These are phyloP conservation scores for Dioszegia hungarica DNA, from an alignment of 768 basidiomycete species.

Conservation along the genomic window DNA sequence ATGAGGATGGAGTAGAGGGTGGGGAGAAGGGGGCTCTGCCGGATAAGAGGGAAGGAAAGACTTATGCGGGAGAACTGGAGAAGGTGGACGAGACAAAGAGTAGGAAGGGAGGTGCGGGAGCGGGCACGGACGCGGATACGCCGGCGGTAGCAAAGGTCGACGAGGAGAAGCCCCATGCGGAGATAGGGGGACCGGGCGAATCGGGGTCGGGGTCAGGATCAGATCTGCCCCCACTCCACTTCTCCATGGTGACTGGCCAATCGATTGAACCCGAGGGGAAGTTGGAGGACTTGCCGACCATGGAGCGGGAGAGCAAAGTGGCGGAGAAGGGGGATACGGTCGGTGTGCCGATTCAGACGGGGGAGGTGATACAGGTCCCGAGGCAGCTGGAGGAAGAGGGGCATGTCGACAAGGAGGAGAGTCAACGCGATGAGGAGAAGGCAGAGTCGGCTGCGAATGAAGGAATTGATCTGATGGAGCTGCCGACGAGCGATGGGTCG, in stretches of 20 bases:
- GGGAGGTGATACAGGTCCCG: too few species aligned
- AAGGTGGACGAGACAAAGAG: too few species aligned
- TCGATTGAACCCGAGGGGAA: background rate
- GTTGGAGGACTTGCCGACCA: background rate
- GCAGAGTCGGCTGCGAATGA: background rate
- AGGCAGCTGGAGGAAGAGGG: too few species aligned
- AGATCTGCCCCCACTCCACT: background rate
- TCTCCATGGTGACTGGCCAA: background rate
- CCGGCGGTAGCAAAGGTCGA: background rate
- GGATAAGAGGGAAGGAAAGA: constrained; percentile 3
- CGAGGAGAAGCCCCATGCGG: background rate
- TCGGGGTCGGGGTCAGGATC: background rate
- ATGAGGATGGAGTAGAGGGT: background rate
- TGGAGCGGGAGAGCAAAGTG: too few species aligned
- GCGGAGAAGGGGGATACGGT: too few species aligned
- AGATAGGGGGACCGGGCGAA: background rate
- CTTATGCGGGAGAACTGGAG: background rate
- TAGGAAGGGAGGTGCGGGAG: background rate
- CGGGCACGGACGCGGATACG: background rate
- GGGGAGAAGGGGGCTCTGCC: background rate
- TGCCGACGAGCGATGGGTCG: background rate
- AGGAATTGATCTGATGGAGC: background rate
- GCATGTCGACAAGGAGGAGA: background rate
- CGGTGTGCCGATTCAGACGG: too few species aligned
- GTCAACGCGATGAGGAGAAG: background rate